These are phyloP conservation scores for Camellia granthamiana DNA, from an alignment of 148 eudicot species.

Conservation along the genomic window DNA sequence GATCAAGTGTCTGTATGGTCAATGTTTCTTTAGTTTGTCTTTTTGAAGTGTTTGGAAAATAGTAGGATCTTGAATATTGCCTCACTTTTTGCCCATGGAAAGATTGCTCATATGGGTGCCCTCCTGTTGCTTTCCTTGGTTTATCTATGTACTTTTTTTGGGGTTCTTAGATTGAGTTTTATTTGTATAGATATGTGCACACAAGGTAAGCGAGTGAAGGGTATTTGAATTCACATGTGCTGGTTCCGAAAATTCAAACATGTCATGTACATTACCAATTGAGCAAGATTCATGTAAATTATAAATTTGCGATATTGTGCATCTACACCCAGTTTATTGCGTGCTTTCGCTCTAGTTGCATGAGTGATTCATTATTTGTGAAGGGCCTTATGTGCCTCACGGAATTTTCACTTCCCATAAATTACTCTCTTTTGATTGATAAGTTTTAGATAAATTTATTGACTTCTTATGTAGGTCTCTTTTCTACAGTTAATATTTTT, in stretches of 20 bases:
- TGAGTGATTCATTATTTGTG: not conserved
- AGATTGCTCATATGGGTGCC: not conserved
- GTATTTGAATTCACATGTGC: too few species aligned
- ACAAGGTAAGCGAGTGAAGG: too few species aligned
- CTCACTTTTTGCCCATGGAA: slow-evolving; percentile 4
- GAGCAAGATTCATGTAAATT: not conserved
- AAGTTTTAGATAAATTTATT: not conserved
- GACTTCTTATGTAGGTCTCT: not conserved
- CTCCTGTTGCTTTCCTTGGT: not conserved
- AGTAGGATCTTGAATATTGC: slow-evolving; percentile 25
- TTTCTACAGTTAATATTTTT: not conserved
- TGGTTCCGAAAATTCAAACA: not conserved
- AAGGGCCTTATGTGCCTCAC: not conserved
- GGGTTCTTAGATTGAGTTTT: too few species aligned
- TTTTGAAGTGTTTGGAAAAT: slow-evolving; percentile 11
- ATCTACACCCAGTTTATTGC: not conserved
- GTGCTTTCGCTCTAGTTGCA: not conserved
- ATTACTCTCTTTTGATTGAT: not conserved
- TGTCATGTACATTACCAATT: not conserved
- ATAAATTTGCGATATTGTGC: not conserved
- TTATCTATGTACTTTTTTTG: too few species aligned
- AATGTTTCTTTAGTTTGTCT: not conserved
- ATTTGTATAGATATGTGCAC: too few species aligned
- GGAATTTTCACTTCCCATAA: not conserved
- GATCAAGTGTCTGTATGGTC: not conserved